These are phyloP conservation scores for Plenodomus biglobosus DNA, from an alignment of 2,329 filamentous ascomycete genomes.

Conservation along the genomic window DNA sequence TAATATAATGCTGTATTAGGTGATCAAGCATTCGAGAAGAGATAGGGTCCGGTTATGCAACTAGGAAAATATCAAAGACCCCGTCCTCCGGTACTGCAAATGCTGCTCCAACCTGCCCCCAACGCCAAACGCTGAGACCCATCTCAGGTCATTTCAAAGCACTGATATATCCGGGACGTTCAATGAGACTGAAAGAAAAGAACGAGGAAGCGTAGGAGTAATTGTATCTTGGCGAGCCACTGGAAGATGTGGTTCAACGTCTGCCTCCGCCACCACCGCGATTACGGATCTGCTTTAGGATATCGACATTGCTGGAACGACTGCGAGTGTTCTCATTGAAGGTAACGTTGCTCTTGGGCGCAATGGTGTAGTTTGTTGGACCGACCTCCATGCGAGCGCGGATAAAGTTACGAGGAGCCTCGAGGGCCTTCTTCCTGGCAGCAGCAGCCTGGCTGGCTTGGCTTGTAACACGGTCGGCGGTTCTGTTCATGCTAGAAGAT, in stretches of 20 bases:
- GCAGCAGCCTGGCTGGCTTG: constrained; percentile 39
- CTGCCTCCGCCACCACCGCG: constrained; percentile 26
- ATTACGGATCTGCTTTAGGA: constrained; percentile 35
- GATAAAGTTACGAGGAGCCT: constrained; percentile 57
- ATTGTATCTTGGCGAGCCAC: too few species aligned
- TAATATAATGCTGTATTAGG: neutral
- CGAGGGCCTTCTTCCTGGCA: constrained; percentile 53
- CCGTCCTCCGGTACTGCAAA: neutral
- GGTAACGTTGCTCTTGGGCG: constrained; percentile 58
- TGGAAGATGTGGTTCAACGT: constrained; percentile 9
- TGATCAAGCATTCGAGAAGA: neutral
- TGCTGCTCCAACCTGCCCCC: neutral
- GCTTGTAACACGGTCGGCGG: constrained; percentile 21
- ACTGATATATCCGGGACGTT: neutral
- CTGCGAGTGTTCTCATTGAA: constrained; percentile 35
- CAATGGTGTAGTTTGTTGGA: constrained; percentile 64
- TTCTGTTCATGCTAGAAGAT: constrained; percentile 15
- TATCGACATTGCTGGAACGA: constrained; percentile 31
- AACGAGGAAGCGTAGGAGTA: neutral
- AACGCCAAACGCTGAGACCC: neutral
- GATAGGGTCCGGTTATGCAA: neutral
- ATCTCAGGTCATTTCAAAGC: neutral
- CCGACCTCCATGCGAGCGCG: constrained; percentile 61
- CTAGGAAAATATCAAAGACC: neutral
- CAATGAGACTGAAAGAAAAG: neutral